Conservation (phyloP, 1,139 yeast species). For the Debaryomyces udenii region DNA sequence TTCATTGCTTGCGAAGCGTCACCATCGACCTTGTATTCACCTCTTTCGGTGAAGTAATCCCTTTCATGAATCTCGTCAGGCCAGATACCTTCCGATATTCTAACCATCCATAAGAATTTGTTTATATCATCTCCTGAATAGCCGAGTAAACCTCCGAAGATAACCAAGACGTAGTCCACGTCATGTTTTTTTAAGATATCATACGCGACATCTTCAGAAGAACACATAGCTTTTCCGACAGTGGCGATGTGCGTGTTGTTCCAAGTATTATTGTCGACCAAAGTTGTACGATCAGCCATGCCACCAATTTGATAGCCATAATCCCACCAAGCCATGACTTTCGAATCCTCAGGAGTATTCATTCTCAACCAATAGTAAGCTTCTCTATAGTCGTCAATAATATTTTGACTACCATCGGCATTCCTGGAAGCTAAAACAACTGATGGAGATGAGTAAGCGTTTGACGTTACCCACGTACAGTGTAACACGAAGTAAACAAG, state of each 20-base stretch:
- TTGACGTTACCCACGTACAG: conserved; percentile 96
- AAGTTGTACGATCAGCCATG: conserved; percentile 98
- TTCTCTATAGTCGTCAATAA: conserved; percentile 97
- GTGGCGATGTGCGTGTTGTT: conserved; percentile 99
- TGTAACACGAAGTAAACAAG: conserved; percentile 84
- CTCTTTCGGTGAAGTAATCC: conserved; percentile 77
- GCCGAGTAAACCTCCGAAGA: conserved; percentile 93
- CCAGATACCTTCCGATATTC: conserved; percentile 99
- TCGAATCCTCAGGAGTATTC: conserved; percentile 96
- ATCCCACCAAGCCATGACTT: conserved; percentile 99
- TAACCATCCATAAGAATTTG: conserved; percentile 98
- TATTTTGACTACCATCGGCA: conserved; percentile 81
- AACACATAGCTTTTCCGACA: conserved; percentile 98
- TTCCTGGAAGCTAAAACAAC: conserved; percentile 86
- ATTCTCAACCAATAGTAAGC: conserved; percentile 98
- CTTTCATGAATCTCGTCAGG: conserved; percentile 94
- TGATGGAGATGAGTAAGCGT: conserved; percentile 96
- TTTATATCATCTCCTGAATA: conserved; percentile 96
- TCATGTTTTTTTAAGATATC: conserved; percentile 88
- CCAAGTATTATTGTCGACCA: conserved; percentile 99
- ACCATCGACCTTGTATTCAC: conserved; percentile 87
- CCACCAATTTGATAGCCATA: conserved; percentile 99
- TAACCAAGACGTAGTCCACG: conserved; percentile 90
- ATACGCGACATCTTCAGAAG: conserved; percentile 85
- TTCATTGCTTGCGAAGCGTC: conserved; percentile 84